Evolutionary conservation across 441 rosid species (phyloP), one percentile per base, ranked within the genome.

Genomic region (Macaranga tanarius): DNA sequence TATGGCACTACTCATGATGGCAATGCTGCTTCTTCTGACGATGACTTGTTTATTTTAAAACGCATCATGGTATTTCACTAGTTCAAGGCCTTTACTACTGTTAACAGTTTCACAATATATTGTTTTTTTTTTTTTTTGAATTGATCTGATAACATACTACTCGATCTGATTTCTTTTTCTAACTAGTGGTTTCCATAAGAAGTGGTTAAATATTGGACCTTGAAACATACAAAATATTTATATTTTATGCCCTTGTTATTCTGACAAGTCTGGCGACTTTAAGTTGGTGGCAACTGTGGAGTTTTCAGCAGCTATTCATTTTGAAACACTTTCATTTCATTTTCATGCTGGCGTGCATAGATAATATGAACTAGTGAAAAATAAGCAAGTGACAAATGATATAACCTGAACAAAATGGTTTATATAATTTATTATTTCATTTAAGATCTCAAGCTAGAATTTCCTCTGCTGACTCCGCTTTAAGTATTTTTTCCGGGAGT

Each of bases 31-130:
- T 82, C 73, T 73, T 76, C 78, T 70, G 87, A 87, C 58, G 87
- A 74, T 16, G 77, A 81, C 76, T 75, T 88, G 79, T 91, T 90
- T 75, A 80, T 95, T 87, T 84, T 95, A 76, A 95, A 95, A 83
- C 95, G 99, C 62, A 89, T 95, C 79, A 91, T 91, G 99, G 99
- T 92, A 89, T 54, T 47, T 64, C 10, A 51, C 40, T 62, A 26
- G 4, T 48, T 10, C 15, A 73, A 67, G 26, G 57, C 17, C 34
- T 4, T 62, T 15, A 44, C 17, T 25, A 31, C 25, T 40, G 22
- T 40, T 40, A n/a, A 3, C 20, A 55, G 34, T 11, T 34, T n/a
- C 60, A 7, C 12, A 20, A 31, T 22, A 31, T 22, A 28, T 61
- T 17, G 8, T 67, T 22, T 4, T 34, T 34, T 0, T 34, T 34